A percentile compares a stretch with the other conserved stretches of the same genome.
Conservation (phyloP, 441 rosid species). For the Aleurites moluccanus region DNA sequence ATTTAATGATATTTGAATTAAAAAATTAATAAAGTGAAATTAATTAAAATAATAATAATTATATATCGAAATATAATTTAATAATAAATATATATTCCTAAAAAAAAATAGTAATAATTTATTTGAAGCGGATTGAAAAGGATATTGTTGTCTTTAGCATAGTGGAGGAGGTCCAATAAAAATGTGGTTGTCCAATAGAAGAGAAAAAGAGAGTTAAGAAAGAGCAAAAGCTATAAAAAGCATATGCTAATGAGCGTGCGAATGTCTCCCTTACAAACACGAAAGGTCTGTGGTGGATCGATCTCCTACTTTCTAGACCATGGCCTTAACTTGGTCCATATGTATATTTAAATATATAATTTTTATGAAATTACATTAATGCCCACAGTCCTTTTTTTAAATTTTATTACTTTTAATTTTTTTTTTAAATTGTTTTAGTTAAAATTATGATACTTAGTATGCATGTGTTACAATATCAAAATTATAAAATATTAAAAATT, state of each 20-base stretch:
- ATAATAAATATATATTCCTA: too few species aligned
- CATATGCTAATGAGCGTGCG: conserved; percentile 12
- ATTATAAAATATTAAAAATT: too few species aligned
- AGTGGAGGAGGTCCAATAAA: conserved; percentile 15
- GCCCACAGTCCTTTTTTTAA: background rate
- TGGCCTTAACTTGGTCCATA: background rate
- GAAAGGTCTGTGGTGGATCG: conserved; percentile 18
- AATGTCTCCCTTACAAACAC: conserved; percentile 12
- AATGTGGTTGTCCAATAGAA: conserved; percentile 7
- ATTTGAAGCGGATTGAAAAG: background rate
- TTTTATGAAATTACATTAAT: background rate
- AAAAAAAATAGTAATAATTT: background rate
- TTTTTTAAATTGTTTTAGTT: background rate
- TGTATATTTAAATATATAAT: background rate
- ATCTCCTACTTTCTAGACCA: background rate
- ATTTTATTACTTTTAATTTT: conserved; percentile 8
- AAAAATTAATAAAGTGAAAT: too few species aligned
- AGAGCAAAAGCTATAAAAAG: conserved; percentile 23
- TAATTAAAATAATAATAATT: too few species aligned
- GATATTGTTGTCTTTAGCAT: conserved; percentile 12
- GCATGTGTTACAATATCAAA: too few species aligned
- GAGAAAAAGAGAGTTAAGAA: background rate
- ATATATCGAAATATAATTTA: too few species aligned
- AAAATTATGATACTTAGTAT: too few species aligned
- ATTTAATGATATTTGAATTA: too few species aligned